Evolutionary conservation across 805 yeast genomes (phyloP).

Genomic region (Yarrowia alimentaria): DNA sequence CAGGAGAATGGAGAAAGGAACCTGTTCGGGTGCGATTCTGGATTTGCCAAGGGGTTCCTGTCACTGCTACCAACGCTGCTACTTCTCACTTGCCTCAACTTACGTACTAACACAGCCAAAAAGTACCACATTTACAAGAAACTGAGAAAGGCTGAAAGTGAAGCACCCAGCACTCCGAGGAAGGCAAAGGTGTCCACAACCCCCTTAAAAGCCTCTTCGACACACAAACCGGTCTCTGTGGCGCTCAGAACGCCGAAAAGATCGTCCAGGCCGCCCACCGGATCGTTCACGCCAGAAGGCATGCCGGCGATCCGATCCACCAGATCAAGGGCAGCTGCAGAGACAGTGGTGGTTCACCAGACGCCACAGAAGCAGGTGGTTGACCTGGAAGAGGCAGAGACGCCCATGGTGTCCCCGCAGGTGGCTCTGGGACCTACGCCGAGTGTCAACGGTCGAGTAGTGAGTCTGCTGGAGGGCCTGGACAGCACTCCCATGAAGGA

Average conservation of each 20-base stretch:
- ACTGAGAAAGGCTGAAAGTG: slow-evolving; percentile 1
- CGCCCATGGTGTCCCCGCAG: slow-evolving; percentile 21
- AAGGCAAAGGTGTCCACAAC: not conserved
- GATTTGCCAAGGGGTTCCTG: no score
- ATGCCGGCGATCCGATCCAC: no score
- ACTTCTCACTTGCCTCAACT: no score
- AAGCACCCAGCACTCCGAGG: not conserved
- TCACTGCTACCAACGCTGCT: no score
- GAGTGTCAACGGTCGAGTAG: slow-evolving; percentile 71
- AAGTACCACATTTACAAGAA: slow-evolving; percentile 21
- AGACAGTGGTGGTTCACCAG: no score
- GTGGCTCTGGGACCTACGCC: slow-evolving; percentile 81
- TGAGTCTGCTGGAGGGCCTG: slow-evolving; percentile 65
- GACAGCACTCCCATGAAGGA: slow-evolving; percentile 7
- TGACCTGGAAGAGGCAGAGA: not conserved
- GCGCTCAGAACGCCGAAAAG: no score
- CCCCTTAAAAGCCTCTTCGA: not conserved
- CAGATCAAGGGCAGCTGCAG: not conserved
- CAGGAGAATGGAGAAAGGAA: no score
- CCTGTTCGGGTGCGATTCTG: no score
- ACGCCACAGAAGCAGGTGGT: slow-evolving; percentile 1
- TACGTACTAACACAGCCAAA: slow-evolving; percentile 10
- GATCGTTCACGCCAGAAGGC: no score
- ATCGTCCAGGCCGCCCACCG: no score
- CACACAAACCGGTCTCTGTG: slow-evolving; percentile 11